Base-by-base conservation (phyloP, 2,329 filamentous ascomycete species). In the Fusarium nanum region DNA sequence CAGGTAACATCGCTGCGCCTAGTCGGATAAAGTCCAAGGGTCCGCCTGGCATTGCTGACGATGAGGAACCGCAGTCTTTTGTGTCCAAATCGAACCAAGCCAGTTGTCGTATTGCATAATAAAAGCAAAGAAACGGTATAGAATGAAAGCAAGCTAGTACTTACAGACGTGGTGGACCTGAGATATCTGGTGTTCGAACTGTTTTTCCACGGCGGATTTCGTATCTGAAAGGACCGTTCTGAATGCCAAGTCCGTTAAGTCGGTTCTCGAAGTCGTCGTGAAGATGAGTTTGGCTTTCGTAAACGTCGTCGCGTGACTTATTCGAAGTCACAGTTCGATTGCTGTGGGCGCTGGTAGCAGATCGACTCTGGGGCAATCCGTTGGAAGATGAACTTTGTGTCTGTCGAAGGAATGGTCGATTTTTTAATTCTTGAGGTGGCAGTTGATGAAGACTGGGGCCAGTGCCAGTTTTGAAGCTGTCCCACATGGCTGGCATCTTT, bases 201-300 rank as follows among this genome's bases (percentile, higher is more conserved):
- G 77, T 73, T 63, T 76, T 80, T 49, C 78, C 78, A 53, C 74
- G 64, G 42, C 76, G 75, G 46, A 79, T 73, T 56, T 78, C 77
- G 71, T 75, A 79, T 32, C 68, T 73, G 64, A 70, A 68, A 32
- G 77, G 74, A 32, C 66, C 71, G 70, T 75, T 72, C 56, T 70
- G 70, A 53, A 75, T 73, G 49, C 73, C 74, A 27, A 80, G 74
- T 25, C 73, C 74, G 72, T 76, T 73, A 48, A 78, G 72, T 44
- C 76, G 71, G 56, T 71, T 72, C 47, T 75, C 75, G 52, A 76
- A 71, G n/a, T 75, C 63, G 61, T 60, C 64, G 32, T 75, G 70
- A 54, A 72, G 70, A 57, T 66, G 65, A 11, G 58, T 28, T 52
- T 58, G 72, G 13, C 60, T 68, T 25, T 65, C 58, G 49, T 56